Conservation (phyloP, 75 land plant species). For the Isoetes taiwanensis region DNA sequence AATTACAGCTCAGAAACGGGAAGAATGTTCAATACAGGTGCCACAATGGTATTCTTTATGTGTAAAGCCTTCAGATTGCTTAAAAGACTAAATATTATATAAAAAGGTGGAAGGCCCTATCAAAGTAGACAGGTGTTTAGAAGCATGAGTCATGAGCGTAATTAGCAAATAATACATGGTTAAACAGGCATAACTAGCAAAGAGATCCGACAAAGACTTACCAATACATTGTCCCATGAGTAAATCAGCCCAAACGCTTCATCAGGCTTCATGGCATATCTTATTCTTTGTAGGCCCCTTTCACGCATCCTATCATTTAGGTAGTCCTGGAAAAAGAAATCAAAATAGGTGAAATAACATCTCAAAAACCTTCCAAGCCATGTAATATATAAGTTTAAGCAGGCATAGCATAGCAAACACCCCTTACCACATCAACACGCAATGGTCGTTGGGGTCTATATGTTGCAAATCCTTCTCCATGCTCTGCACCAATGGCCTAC, state of each 20-base stretch:
- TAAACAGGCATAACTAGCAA: not conserved
- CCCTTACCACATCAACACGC: conserved; percentile 85
- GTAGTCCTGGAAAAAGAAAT: conserved; percentile 46
- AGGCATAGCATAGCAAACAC: not conserved
- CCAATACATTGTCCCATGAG: conserved; percentile 99
- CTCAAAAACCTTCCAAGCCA: not conserved
- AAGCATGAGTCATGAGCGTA: too few species aligned
- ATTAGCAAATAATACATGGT: too few species aligned
- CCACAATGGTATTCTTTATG: too few species aligned
- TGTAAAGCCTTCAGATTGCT: too few species aligned
- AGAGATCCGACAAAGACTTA: conserved; percentile 14
- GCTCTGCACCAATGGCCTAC: conserved; percentile 98
- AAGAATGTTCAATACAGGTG: too few species aligned
- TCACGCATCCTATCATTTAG: conserved; percentile 75
- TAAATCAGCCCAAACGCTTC: conserved; percentile 96
- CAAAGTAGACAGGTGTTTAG: too few species aligned
- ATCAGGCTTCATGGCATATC: conserved; percentile 96
- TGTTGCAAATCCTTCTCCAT: conserved; percentile 98
- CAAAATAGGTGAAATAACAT: too few species aligned
- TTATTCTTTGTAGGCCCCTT: conserved; percentile 67
- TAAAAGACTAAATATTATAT: too few species aligned
- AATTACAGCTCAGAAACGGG: too few species aligned
- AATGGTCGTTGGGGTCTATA: conserved; percentile 68
- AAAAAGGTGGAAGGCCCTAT: too few species aligned
- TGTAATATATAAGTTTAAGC: not conserved